Conservation (phyloP, 1,139 yeast species). For the Blastobotrys aristatus region DNA sequence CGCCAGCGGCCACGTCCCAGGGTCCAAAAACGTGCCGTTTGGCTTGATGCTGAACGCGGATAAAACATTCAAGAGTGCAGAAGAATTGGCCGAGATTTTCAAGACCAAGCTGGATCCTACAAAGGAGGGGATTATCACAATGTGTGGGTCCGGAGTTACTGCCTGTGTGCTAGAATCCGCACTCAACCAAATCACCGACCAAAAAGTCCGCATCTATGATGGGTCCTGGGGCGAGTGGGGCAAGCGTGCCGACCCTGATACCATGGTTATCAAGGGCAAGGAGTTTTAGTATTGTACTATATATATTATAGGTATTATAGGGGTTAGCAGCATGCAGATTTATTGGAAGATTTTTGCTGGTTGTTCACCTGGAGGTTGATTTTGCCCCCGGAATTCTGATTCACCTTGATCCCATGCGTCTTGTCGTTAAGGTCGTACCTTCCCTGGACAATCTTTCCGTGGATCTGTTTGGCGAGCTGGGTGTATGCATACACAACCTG, state of each 20-base stretch:
- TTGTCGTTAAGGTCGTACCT: slow-evolving; percentile 31
- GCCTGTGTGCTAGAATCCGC: slow-evolving; percentile 80
- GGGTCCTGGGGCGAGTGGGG: slow-evolving; percentile 83
- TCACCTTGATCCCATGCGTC: slow-evolving; percentile 29
- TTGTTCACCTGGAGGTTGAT: slow-evolving; percentile 19
- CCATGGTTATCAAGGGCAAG: slow-evolving; percentile 25
- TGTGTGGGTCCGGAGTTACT: slow-evolving; percentile 96
- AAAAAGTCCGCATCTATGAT: slow-evolving; percentile 68
- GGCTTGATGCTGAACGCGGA: slow-evolving; percentile 46
- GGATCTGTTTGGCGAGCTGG: slow-evolving; percentile 70
- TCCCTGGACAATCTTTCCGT: slow-evolving; percentile 33
- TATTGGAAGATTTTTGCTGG: neutral
- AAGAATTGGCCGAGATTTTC: slow-evolving; percentile 46
- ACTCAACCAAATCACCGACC: slow-evolving; percentile 47
- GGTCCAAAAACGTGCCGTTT: slow-evolving; percentile 76
- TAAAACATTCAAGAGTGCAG: slow-evolving; percentile 45
- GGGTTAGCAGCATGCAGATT: slow-evolving; percentile 2
- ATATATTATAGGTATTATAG: neutral
- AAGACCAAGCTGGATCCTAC: slow-evolving; percentile 44
- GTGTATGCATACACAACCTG: slow-evolving; percentile 86
- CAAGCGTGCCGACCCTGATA: slow-evolving; percentile 30
- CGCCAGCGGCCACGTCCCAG: slow-evolving; percentile 84
- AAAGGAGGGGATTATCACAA: slow-evolving; percentile 48
- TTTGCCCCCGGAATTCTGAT: slow-evolving; percentile 15
- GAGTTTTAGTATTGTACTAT: neutral